A percentile compares a stretch with the other conserved stretches of the same genome.
Conservation (phyloP, 2,329 filamentous ascomycete genomes). For the Endoconidiophora polonica region DNA sequence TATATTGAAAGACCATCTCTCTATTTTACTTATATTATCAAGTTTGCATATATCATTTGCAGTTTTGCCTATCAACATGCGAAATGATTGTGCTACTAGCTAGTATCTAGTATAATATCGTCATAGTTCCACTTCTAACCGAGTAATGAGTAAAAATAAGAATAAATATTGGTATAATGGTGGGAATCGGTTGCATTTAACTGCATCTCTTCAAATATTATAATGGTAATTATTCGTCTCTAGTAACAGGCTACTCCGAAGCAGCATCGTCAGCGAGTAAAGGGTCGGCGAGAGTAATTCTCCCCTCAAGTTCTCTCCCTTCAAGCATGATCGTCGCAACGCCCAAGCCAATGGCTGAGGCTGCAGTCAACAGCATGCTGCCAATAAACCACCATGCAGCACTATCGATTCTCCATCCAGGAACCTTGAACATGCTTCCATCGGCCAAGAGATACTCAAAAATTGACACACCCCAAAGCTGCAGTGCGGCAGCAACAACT, state of each 20-base stretch:
- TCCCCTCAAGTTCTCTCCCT: slow-evolving; percentile 5
- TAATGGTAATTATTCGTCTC: neutral
- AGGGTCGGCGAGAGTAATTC: slow-evolving; percentile 8
- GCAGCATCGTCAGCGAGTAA: slow-evolving; percentile 1
- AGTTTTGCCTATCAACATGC: no score
- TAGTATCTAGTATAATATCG: no score
- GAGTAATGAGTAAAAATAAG: no score
- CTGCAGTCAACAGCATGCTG: slow-evolving; percentile 7
- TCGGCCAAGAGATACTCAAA: slow-evolving; percentile 46
- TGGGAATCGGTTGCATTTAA: neutral
- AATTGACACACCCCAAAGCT: slow-evolving; percentile 35
- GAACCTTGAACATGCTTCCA: slow-evolving; percentile 8
- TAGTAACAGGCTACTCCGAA: neutral
- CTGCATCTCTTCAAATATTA: neutral
- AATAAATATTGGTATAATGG: neutral
- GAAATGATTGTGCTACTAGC: no score
- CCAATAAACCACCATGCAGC: slow-evolving; percentile 9
- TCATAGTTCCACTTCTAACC: no score
- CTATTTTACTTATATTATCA: no score
- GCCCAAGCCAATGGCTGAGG: slow-evolving; percentile 3
- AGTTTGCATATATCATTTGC: no score
- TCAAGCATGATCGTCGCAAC: slow-evolving; percentile 2
- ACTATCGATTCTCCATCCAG: slow-evolving; percentile 7
- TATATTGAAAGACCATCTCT: no score
- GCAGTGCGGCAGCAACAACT: slow-evolving; percentile 16